phyloP scores from a whole-genome alignment of 2,329 filamentous ascomycete species.

The Alternaria sp. region DNA sequence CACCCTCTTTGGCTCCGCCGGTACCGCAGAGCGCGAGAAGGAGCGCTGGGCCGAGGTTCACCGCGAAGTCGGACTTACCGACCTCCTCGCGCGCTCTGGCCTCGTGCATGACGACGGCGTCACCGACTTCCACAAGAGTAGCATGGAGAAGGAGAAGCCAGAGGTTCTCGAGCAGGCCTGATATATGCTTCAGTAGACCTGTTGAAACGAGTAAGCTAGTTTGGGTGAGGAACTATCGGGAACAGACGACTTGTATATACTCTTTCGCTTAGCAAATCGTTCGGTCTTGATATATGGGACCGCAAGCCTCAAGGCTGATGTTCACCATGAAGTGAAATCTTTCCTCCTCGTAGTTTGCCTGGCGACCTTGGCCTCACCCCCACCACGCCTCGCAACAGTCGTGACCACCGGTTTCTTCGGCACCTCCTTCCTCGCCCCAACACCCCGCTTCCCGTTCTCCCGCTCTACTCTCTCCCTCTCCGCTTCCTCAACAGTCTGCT shows the following conservation, averaged over 20 bases:
- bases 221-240: too few relatives aligned
- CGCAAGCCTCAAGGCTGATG: neutral
- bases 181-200: too few relatives aligned
- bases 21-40: conserved; percentile 68
- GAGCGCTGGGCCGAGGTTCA: conserved; percentile 77
- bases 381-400: neutral
- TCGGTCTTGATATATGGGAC: neutral
- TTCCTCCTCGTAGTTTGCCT: conserved; percentile 14
- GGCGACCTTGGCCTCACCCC: conserved; percentile 21
- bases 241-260: neutral
- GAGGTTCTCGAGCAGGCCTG: conserved; percentile 8
- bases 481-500: conserved; percentile 24
- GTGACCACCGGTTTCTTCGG: neutral
- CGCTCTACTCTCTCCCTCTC: neutral
- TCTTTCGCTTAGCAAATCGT: conserved; percentile 3
- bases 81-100: conserved; percentile 30
- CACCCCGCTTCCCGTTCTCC: neutral
- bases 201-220: too few relatives aligned
- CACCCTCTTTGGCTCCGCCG: conserved; percentile 70
- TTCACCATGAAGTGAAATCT: too few relatives aligned
- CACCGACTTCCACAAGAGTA: neutral
- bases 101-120: conserved; percentile 6
- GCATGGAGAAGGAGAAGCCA: conserved; percentile 24
- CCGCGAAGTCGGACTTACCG: conserved; percentile 68
- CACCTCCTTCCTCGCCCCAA: neutral